Conservation (phyloP, 2,329 filamentous ascomycete species). For the Nemania abortiva region DNA sequence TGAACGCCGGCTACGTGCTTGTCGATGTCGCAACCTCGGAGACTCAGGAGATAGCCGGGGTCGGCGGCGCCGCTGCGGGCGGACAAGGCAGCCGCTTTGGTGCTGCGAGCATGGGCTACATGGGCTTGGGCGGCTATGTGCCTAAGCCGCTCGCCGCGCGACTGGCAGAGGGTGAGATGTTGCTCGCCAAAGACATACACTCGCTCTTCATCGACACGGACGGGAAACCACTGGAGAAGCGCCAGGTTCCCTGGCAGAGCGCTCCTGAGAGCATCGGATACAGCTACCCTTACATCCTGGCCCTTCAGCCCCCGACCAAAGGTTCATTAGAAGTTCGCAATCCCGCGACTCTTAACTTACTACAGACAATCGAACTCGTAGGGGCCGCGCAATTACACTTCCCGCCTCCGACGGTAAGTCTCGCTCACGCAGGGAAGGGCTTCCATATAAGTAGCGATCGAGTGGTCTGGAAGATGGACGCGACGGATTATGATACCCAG, state of each 20-base stretch:
- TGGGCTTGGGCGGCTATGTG: slow-evolving; percentile 91
- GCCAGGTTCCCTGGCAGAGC: slow-evolving; percentile 90
- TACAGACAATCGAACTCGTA: slow-evolving; percentile 86
- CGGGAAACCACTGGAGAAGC: slow-evolving; percentile 83
- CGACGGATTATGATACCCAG: slow-evolving; percentile 90
- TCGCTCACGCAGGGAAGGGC: slow-evolving; percentile 96
- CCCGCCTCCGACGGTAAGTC: slow-evolving; percentile 88
- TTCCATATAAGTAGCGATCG: slow-evolving; percentile 94
- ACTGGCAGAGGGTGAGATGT: slow-evolving; percentile 83
- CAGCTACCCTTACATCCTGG: slow-evolving; percentile 94
- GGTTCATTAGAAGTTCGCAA: slow-evolving; percentile 91
- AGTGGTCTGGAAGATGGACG: slow-evolving; percentile 95
- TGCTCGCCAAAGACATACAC: slow-evolving; percentile 98
- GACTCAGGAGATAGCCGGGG: slow-evolving; percentile 82
- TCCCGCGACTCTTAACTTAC: slow-evolving; percentile 87
- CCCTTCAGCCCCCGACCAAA: slow-evolving; percentile 84
- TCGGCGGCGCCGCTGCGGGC: slow-evolving; percentile 73
- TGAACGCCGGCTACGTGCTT: slow-evolving; percentile 91
- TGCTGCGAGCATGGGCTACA: slow-evolving; percentile 93
- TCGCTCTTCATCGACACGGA: slow-evolving; percentile 89
- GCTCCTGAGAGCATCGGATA: slow-evolving; percentile 94
- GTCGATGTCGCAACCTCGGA: slow-evolving; percentile 83
- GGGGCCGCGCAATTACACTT: slow-evolving; percentile 89
- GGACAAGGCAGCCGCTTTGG: slow-evolving; percentile 81
- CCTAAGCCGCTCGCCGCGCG: slow-evolving; percentile 90